Evolutionary conservation across 306 rosid genomes (phyloP), one percentile per base, ranked within the genome.

Genomic region (Purshia tridentata): DNA sequence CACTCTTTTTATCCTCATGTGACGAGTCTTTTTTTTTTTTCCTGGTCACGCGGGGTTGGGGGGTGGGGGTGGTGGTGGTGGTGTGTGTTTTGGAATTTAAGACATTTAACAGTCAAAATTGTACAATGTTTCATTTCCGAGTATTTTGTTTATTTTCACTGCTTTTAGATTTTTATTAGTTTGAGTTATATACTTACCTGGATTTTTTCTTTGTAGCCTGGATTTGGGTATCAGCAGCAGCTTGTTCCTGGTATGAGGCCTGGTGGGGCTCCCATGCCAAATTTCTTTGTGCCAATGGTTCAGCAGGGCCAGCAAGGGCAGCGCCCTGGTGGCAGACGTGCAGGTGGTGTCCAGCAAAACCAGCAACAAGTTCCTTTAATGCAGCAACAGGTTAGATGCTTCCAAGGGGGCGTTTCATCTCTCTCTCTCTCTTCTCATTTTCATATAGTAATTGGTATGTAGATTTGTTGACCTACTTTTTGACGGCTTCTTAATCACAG

Each of bases 181-280:
- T 23, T 60, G 65, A 13, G 9, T 60, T 60, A 14, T 41, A 18
- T 16, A 16, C 50, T 63, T n/a, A 8, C 29, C n/a, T n/a, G n/a
- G n/a, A n/a, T 13, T 51, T 18, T 51, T 39, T 19, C 20, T 74
- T 45, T 72, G 81, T 80, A 94, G 98, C 89, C 97, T 78, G 98
- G 97, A 65, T 94, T 91, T 75, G 98, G 98, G 63, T 94, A 91
- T 86, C 98, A 94, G 68, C 98, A 94, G 81, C 98, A 94, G 72
- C 97, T 94, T 76, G 91, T 94, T 52, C 98, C 98, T 23, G 97
- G 98, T 39, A 94, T 94, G 92, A 94, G 98, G 83, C 98, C 98
- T 52, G 98, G 96, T 62, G 97, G 90, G 70, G 95, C 86, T 45
- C 96, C 95, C n/a, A 91, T 91, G 88, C 94, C 96, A 74, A 95